A percentile compares a stretch with the other conserved stretches of the same genome.
Evolutionary conservation across 139 green algal species (phyloP).

Genomic region (Chlamydomonas incerta): DNA sequence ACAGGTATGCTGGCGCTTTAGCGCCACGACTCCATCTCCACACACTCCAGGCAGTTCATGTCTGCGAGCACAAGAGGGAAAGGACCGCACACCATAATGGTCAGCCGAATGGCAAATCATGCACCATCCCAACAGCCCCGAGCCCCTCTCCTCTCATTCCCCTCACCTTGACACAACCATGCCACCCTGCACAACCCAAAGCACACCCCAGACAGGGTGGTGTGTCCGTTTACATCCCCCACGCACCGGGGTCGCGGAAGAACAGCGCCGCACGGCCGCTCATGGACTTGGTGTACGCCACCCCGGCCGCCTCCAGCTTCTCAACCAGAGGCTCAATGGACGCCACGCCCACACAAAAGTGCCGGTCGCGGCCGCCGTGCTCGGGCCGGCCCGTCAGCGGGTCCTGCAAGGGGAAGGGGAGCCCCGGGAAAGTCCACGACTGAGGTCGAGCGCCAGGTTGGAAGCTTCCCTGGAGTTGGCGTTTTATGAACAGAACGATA

Average conservation of each 20-base stretch:
- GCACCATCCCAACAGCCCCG: not conserved
- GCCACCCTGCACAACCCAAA: not conserved
- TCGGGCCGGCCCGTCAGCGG: slow-evolving; percentile 66
- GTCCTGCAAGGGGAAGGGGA: slow-evolving; percentile 46
- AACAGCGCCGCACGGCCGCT: slow-evolving; percentile 87
- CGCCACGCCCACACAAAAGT: slow-evolving; percentile 87
- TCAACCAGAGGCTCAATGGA: slow-evolving; percentile 71
- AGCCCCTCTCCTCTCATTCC: too few species aligned
- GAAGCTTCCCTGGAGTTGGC: too few species aligned
- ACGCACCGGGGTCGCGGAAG: slow-evolving; percentile 85
- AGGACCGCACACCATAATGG: not conserved
- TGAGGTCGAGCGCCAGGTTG: too few species aligned
- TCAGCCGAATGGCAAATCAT: not conserved
- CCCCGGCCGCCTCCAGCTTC: slow-evolving; percentile 67
- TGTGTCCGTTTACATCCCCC: not conserved
- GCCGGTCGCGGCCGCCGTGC: slow-evolving; percentile 88
- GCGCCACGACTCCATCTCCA: slow-evolving; percentile 73
- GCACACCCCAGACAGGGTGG: too few species aligned
- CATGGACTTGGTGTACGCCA: slow-evolving; percentile 84
- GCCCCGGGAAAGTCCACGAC: not conserved
- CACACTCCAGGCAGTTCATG: slow-evolving; percentile 78
- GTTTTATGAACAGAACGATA: too few species aligned
- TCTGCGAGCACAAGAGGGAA: slow-evolving; percentile 47
- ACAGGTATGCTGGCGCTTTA: slow-evolving; percentile 3
- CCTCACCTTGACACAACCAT: too few species aligned